Evolutionary conservation across 1,284 basidiomycete species (phyloP), one percentile per base, ranked within the genome.

Genomic region (Rhodofomes roseus): DNA sequence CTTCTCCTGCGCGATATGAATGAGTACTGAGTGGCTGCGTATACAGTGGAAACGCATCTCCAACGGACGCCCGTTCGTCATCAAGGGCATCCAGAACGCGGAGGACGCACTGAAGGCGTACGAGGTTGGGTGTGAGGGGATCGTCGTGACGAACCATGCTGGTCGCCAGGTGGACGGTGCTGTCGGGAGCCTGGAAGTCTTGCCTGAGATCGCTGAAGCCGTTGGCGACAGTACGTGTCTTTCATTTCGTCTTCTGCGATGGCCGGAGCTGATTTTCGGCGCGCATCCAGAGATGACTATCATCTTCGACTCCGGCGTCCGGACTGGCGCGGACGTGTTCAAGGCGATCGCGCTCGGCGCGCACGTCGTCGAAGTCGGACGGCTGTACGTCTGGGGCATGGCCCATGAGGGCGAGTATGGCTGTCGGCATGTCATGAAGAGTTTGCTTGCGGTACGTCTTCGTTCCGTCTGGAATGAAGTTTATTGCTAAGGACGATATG

Each of bases 131-230:
- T 82, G 81, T 63, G 82, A 84, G 62, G 84, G 82, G 14, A 82
- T 87, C 60, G 80, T 86, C 20, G 82, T 81, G 25, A 80, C 77
- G 36, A 86, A 86, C 67, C 84, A 88, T 64, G 85, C 83, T 6
- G 85, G 83, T 0, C 70, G 85, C 43, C 84, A 86, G 70, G 81
- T 86, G 40, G 83, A 86, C 66, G 83, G 82, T 31, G 83, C 82
- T 1, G 76, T 84, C 1, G 81, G 76, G 2, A 81, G 79, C 59
- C 67, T 86, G 37, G 83, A 84, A 57, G 74, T 79, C 5, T 73
- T 85, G 14, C 80, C 81, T 34, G 81, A 81, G 57, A 81, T 84
- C 61, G 79, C 76, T 4, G 75, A 79, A 44, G 81, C 81, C 7
- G 80, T 83, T 39, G 79, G 79, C 2, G 74, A 79, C 62, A 77